phyloP scores from a whole-genome alignment of 257 asterid genomes.

The Prunella vulgaris region DNA sequence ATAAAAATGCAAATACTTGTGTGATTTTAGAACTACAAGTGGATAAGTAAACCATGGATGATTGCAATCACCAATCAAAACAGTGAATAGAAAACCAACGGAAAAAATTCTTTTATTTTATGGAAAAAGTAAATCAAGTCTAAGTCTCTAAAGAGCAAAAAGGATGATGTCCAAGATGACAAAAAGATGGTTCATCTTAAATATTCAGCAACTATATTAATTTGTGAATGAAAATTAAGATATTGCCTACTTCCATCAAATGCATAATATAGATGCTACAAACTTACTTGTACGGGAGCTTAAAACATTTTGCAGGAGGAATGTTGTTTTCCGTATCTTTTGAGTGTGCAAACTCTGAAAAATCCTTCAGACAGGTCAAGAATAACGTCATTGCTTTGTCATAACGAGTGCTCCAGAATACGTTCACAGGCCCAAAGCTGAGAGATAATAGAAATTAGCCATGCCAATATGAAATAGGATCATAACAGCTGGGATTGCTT shows the following conservation, averaged over 20 bases:
- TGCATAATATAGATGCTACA: neutral
- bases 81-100: neutral
- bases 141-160: neutral
- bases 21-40: neutral
- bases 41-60: neutral
- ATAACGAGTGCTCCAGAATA: constrained; percentile 99
- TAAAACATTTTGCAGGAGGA: constrained; percentile 79
- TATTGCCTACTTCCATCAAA: neutral
- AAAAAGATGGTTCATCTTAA: neutral
- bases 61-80: neutral
- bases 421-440: constrained; percentile 98
- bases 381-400: constrained; percentile 97
- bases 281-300: constrained; percentile 95
- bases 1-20: neutral
- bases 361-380: constrained; percentile 91
- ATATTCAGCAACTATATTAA: neutral
- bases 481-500: neutral
- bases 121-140: neutral
- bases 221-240: neutral
- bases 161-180: neutral
- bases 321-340: constrained; percentile 88
- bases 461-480: constrained; percentile 8
- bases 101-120: no score
- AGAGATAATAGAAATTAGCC: constrained; percentile 22
- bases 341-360: constrained; percentile 86